These are phyloP conservation scores for Xylariales sp. DNA, from an alignment of 2,329 filamentous ascomycete genomes.

Conservation along the genomic window DNA sequence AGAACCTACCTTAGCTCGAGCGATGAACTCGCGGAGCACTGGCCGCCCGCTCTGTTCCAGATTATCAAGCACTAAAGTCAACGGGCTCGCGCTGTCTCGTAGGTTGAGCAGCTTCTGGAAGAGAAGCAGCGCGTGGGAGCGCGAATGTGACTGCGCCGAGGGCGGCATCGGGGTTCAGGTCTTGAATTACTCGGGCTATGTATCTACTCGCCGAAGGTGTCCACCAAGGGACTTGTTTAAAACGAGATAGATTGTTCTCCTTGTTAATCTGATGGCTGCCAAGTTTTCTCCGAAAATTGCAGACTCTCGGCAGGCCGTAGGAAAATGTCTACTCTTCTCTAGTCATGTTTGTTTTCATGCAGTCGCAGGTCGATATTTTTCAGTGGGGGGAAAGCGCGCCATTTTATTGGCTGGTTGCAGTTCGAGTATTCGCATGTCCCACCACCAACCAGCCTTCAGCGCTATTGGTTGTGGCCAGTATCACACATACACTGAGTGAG, in stretches of 20 bases:
- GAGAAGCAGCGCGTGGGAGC: conserved; percentile 79
- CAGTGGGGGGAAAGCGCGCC: conserved; percentile 1
- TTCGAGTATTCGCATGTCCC: not conserved
- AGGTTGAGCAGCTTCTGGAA: conserved; percentile 78
- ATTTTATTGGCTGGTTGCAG: not conserved
- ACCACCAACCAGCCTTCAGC: no score
- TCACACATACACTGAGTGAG: no score
- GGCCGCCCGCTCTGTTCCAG: conserved; percentile 75
- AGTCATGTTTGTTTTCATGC: conserved; percentile 5
- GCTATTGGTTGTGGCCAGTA: no score
- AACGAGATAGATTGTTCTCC: no score
- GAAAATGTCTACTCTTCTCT: conserved; percentile 1
- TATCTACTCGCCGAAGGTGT: no score
- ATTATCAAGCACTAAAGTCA: conserved; percentile 81
- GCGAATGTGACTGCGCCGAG: conserved; percentile 58
- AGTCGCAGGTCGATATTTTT: not conserved
- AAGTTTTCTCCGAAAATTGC: no score
- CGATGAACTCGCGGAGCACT: conserved; percentile 68
- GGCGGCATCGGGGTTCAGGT: conserved; percentile 44
- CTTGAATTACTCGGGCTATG: not conserved
- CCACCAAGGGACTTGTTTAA: no score
- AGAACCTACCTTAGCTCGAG: conserved; percentile 62
- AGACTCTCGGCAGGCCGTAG: not conserved
- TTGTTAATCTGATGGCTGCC: not conserved
- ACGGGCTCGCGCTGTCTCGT: conserved; percentile 75